Conservation (phyloP, 139 green algal genomes). For the Tetradesmus obliquus region DNA sequence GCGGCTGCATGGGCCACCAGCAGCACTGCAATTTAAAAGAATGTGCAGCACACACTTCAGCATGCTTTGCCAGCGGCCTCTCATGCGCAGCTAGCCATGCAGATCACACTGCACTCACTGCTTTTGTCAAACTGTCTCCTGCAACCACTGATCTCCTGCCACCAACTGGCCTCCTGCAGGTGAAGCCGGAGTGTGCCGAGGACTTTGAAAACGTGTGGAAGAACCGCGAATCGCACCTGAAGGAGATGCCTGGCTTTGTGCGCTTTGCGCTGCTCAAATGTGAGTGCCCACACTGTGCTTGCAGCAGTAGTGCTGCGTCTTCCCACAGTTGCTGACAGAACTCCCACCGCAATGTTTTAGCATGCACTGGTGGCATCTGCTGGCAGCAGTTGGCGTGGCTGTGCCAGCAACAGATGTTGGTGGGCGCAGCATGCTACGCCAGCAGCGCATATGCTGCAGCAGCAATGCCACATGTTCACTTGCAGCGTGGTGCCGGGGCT, state of each 20-base stretch:
- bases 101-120: neutral
- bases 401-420: too few relatives aligned
- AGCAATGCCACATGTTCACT: too few relatives aligned
- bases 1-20: neutral
- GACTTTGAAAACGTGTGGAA: conserved; percentile 55
- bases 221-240: conserved; percentile 47
- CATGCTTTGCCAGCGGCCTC: neutral
- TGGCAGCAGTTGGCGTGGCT: too few relatives aligned
- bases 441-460: too few relatives aligned
- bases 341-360: too few relatives aligned
- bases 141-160: neutral
- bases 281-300: neutral
- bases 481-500: too few relatives aligned
- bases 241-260: conserved; percentile 56
- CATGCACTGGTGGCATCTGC: too few relatives aligned
- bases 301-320: too few relatives aligned
- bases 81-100: neutral
- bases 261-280: conserved; percentile 57
- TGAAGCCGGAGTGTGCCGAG: conserved; percentile 40
- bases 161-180: neutral
- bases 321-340: too few relatives aligned
- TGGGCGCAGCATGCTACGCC: too few relatives aligned
- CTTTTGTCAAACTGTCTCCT: neutral
- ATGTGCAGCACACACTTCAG: neutral
- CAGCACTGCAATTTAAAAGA: neutral